These are phyloP conservation scores for Malbranchea cinnamomea DNA, from an alignment of 2,329 filamentous ascomycete genomes.

Conservation along the genomic window DNA sequence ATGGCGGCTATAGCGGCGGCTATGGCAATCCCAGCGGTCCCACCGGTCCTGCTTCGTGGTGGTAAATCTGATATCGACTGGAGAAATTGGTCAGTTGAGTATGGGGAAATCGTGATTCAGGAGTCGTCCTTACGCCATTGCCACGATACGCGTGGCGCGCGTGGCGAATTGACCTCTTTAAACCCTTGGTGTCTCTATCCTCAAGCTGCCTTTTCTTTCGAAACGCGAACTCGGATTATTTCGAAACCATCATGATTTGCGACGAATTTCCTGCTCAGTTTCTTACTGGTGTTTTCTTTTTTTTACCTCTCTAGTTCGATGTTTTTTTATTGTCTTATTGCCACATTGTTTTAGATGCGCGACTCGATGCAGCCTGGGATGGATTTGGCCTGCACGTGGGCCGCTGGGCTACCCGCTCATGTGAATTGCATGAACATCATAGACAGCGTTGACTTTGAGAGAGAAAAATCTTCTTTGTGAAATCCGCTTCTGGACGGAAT, in stretches of 20 bases:
- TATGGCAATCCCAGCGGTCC: conserved; percentile 36
- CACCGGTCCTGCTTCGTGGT: conserved; percentile 37
- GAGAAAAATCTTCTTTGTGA: no score
- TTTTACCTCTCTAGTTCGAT: conserved; percentile 11
- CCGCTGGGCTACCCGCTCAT: conserved; percentile 11
- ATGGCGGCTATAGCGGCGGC: conserved; percentile 19
- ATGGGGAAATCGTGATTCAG: neutral
- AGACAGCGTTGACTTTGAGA: conserved; percentile 32
- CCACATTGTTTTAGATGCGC: conserved; percentile 20
- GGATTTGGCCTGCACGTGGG: conserved; percentile 15
- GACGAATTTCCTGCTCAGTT: conserved; percentile 21
- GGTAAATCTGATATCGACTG: conserved; percentile 32
- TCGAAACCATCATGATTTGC: conserved; percentile 25
- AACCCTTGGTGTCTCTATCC: conserved; percentile 2
- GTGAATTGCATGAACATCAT: conserved; percentile 25
- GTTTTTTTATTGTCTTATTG: conserved; percentile 15
- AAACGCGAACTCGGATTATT: conserved; percentile 19
- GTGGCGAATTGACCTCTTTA: neutral
- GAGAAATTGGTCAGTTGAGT: conserved; percentile 2
- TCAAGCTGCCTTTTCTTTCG: conserved; percentile 14
- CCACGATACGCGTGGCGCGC: neutral
- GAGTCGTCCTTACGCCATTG: conserved; percentile 23
- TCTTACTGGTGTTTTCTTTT: conserved; percentile 8
- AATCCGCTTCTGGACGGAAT: no score
- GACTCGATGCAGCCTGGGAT: conserved; percentile 25